phyloP scores from a whole-genome alignment of 257 asterid genomes.

The Handroanthus guayacan region DNA sequence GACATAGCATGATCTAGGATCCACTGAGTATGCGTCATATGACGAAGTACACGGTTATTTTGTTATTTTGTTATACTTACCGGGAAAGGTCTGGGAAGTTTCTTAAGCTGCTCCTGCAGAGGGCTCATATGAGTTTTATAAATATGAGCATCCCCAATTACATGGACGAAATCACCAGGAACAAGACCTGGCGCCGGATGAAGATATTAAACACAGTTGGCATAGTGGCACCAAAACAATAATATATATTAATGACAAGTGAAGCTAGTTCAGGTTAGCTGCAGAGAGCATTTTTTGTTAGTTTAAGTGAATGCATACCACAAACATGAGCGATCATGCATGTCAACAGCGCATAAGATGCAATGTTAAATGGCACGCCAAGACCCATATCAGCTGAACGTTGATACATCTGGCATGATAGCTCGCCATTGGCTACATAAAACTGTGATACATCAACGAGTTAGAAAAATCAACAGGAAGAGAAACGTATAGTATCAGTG shows the following conservation, averaged over 20 bases:
- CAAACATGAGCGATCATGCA: constrained; percentile 88
- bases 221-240: neutral
- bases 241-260: neutral
- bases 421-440: constrained; percentile 77
- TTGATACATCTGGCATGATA: constrained; percentile 93
- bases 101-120: constrained; percentile 87
- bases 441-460: constrained; percentile 51
- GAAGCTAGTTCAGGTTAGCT: neutral
- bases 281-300: neutral
- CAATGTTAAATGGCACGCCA: constrained; percentile 83
- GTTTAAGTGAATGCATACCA: constrained; percentile 47
- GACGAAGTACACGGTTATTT: neutral
- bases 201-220: constrained; percentile 1
- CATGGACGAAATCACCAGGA: constrained; percentile 91
- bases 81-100: constrained; percentile 88
- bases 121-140: constrained; percentile 77
- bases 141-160: constrained; percentile 93
- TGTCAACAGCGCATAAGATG: constrained; percentile 78
- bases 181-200: constrained; percentile 59
- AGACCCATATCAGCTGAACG: constrained; percentile 91
- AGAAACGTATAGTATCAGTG: neutral
- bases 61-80: constrained; percentile 46
- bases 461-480: constrained; percentile 11
- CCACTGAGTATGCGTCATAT: neutral
- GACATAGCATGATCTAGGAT: constrained; percentile 5